Evolutionary conservation across 148 eudicot species (phyloP).

Genomic region (Spergularia marina): DNA sequence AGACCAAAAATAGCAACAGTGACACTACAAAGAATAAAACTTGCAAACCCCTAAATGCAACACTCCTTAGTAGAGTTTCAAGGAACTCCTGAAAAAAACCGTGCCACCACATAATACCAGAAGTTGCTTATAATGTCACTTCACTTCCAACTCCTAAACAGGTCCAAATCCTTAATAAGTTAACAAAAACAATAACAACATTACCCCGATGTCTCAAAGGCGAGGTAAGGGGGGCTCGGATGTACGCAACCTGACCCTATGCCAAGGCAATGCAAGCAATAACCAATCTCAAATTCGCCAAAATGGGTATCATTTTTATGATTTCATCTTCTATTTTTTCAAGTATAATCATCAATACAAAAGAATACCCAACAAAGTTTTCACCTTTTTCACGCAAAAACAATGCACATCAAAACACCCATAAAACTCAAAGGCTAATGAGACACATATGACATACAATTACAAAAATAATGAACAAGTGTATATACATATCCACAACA

Average conservation of each 20-base stretch:
- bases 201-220: too few relatives aligned
- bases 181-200: too few relatives aligned
- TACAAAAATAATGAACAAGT: background rate
- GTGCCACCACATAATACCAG: background rate
- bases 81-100: background rate
- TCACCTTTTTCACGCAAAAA: too few relatives aligned
- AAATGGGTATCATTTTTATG: background rate
- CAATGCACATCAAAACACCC: too few relatives aligned
- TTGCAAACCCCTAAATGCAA: background rate
- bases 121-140: background rate
- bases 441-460: background rate
- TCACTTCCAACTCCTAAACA: background rate
- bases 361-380: too few relatives aligned
- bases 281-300: slow-evolving; percentile 15
- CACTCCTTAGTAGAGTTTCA: background rate
- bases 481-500: background rate
- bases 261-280: background rate
- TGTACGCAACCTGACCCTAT: too few relatives aligned
- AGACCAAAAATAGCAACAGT: too few relatives aligned
- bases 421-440: background rate
- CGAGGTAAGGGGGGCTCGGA: too few relatives aligned
- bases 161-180: background rate
- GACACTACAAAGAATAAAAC: too few relatives aligned
- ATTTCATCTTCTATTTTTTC: too few relatives aligned
- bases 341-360: too few relatives aligned